Percentiles rank a stretch among this genome's conserved stretches.
These are phyloP conservation scores for Solanum chilense DNA, from an alignment of 257 asterid species.

Conservation along the genomic window DNA sequence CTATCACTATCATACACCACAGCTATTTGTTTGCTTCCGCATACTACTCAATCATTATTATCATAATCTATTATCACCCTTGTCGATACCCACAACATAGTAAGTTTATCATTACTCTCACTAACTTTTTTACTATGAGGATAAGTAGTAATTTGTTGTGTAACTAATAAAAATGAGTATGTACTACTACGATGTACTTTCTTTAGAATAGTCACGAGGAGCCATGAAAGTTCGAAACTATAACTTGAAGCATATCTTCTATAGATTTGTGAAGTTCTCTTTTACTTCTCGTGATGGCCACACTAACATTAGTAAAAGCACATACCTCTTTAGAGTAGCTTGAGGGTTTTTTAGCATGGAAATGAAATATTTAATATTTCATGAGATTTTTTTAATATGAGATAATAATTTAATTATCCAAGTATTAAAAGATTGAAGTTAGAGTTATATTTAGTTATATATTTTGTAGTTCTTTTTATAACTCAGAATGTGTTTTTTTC, in stretches of 20 bases:
- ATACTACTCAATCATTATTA: neutral
- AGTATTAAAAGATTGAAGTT: too few relatives aligned
- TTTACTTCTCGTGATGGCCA: neutral
- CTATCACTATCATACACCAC: too few relatives aligned
- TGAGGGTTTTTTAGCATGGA: too few relatives aligned
- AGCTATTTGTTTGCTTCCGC: neutral
- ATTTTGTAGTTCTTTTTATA: too few relatives aligned
- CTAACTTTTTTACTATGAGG: neutral
- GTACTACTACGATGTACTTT: neutral
- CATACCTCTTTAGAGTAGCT: neutral
- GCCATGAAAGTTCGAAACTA: neutral
- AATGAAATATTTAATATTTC: too few relatives aligned
- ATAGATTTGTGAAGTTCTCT: neutral
- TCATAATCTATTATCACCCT: neutral
- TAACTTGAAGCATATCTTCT: neutral
- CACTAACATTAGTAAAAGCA: neutral
- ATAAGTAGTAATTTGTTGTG: neutral
- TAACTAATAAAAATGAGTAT: neutral
- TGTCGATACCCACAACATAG: neutral
- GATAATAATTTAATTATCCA: too few relatives aligned
- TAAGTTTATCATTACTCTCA: neutral
- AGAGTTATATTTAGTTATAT: too few relatives aligned
- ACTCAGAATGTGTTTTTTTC: too few relatives aligned
- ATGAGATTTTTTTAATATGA: too few relatives aligned
- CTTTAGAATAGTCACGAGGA: neutral